A percentile compares a stretch with the other conserved stretches of the same genome.
phyloP scores from a whole-genome alignment of 306 rosid species.

The Trichosanthes cucumerina region DNA sequence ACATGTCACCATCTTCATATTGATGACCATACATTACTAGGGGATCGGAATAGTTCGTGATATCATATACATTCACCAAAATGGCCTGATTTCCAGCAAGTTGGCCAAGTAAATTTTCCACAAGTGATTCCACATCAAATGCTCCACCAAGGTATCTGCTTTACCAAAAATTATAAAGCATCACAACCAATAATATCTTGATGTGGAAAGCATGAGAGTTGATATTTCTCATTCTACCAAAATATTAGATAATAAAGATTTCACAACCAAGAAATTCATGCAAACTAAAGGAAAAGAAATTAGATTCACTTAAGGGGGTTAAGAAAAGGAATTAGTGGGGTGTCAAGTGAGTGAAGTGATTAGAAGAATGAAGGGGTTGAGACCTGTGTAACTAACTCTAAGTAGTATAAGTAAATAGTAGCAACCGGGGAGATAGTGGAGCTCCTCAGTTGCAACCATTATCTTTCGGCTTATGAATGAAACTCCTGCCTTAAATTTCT shows the following conservation, averaged over 20 bases:
- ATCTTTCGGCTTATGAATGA: neutral
- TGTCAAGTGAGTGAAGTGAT: neutral
- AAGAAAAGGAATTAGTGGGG: neutral
- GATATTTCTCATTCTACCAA: neutral
- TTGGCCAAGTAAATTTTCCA: conserved; percentile 95
- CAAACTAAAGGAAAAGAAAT: neutral
- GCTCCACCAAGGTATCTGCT: conserved; percentile 92
- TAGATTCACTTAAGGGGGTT: neutral
- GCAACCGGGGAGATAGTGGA: neutral
- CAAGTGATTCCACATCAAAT: conserved; percentile 93
- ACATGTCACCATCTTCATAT: conserved; percentile 59
- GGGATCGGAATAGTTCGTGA: conserved; percentile 65
- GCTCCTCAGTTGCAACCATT: neutral
- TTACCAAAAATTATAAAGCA: neutral
- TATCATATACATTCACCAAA: conserved; percentile 77
- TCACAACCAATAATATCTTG: neutral
- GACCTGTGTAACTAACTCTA: neutral
- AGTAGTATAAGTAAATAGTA: neutral
- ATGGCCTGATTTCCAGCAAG: conserved; percentile 90
- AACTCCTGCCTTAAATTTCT: neutral
- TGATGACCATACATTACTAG: conserved; percentile 84
- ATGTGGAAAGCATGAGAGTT: neutral
- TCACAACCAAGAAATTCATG: neutral
- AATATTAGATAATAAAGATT: neutral
- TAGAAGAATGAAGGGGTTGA: neutral